These are phyloP conservation scores for Blastomyces gilchristii DNA, from an alignment of 2,329 filamentous ascomycete genomes.

Conservation along the genomic window DNA sequence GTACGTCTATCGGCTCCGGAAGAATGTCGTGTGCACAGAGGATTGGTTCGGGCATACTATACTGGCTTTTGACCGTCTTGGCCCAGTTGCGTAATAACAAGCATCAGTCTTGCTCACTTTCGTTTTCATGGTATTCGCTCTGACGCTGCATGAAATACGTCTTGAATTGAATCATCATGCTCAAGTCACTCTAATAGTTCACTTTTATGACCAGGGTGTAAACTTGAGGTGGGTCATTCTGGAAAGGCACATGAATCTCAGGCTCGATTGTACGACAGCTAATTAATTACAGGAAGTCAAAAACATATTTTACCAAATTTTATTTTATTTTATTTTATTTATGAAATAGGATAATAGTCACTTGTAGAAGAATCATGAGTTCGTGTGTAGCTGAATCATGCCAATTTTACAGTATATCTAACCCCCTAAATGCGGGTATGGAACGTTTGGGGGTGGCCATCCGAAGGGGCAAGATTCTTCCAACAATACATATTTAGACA, in stretches of 20 bases:
- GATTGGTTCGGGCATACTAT: too few relatives aligned
- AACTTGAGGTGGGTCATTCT: not conserved
- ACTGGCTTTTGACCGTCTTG: too few relatives aligned
- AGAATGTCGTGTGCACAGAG: not conserved
- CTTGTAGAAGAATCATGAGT: not conserved
- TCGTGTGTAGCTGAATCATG: not conserved
- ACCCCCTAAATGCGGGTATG: not conserved
- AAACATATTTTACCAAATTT: not conserved
- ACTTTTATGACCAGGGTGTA: not conserved
- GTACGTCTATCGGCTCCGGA: not conserved
- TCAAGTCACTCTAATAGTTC: not conserved
- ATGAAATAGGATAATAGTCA: not conserved
- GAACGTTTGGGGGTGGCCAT: not conserved
- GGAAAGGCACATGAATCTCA: not conserved
- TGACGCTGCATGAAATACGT: not conserved
- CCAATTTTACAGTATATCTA: not conserved
- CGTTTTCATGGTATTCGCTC: not conserved
- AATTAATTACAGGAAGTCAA: not conserved
- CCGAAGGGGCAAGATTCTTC: not conserved
- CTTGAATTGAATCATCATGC: not conserved
- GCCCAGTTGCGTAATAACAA: not conserved
- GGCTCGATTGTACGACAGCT: not conserved
- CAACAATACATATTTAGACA: not conserved
- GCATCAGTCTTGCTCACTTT: not conserved
- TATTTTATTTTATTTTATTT: too few relatives aligned